A percentile compares a stretch with the other conserved stretches of the same genome.
phyloP scores from a whole-genome alignment of 2,329 filamentous ascomycete species.

The Tolypocladium endophyticum region DNA sequence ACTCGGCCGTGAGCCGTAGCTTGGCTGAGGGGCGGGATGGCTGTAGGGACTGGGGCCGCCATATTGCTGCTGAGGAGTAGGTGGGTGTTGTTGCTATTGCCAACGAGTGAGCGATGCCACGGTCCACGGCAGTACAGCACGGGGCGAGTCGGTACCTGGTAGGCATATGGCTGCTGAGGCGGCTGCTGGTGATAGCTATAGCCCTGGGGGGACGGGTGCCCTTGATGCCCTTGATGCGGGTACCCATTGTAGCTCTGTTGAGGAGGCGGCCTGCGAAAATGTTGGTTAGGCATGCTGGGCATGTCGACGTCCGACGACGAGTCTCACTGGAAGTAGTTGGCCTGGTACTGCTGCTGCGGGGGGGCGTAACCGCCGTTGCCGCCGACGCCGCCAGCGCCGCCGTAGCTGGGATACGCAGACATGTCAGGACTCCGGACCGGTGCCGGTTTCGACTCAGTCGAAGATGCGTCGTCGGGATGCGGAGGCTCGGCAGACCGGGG shows the following conservation, averaged over 20 bases:
- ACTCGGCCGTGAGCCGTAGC: slow-evolving; percentile 40
- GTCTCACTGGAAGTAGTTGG: slow-evolving; percentile 18
- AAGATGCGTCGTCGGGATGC: not conserved
- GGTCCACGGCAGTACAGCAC: not conserved
- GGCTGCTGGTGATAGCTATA: slow-evolving; percentile 31
- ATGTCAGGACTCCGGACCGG: slow-evolving; percentile 25
- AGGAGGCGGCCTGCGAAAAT: slow-evolving; percentile 1
- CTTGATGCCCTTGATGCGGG: slow-evolving; percentile 31
- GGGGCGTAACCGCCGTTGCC: slow-evolving; percentile 35
- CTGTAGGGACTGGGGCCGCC: slow-evolving; percentile 16
- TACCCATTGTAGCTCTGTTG: slow-evolving; percentile 23
- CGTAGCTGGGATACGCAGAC: slow-evolving; percentile 54
- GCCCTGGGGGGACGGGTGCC: slow-evolving; percentile 36
- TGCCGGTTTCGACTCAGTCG: not conserved
- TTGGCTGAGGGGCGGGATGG: slow-evolving; percentile 25
- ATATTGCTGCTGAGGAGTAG: slow-evolving; percentile 22
- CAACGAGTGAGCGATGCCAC: slow-evolving; percentile 11
- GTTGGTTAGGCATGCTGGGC: not conserved
- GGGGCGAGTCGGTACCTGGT: slow-evolving; percentile 12
- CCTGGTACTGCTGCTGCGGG: slow-evolving; percentile 25
- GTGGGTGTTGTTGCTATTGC: slow-evolving; percentile 21
- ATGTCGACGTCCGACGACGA: not conserved
- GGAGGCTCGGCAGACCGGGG: not conserved
- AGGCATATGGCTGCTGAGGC: slow-evolving; percentile 30
- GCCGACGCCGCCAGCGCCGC: slow-evolving; percentile 36